Evolutionary conservation across 805 yeast genomes (phyloP), one percentile per base, ranked within the genome.

Genomic region (Lipomyces anomalus): DNA sequence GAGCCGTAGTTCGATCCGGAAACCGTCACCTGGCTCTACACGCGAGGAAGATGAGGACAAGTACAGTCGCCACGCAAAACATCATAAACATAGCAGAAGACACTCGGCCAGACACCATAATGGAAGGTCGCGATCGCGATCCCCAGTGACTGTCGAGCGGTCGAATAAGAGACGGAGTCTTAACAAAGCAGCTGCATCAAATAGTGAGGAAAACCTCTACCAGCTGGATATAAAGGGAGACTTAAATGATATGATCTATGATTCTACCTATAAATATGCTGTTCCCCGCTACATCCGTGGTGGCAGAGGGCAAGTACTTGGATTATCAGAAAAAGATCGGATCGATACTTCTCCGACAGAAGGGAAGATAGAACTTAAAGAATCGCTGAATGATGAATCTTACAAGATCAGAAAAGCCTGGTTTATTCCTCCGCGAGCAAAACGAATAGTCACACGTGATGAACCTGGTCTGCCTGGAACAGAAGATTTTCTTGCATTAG

Each of bases 241-340:
- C 18, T 20, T n/a, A 3, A 38, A 44, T 23, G 44, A 47, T 28
- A 17, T 46, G 17, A 16, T 21, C 4, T 45, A 38, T 29, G 49
- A 29, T 13, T 35, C 44, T 22, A 40, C 53, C 7, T 20, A 40
- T 17, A 38, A 43, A 21, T 47, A 40, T 33, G 20, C 23, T 4
- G 26, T 37, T 16, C 54, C 54, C 11, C 17, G 28, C 6, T 50
- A 21, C 39, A 28, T 34, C 22, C 42, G 53, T 4, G 11, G 34
- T 16, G 52, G 53, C 20, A 16, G 37, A n/a, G 49, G 52, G 4
- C 24, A 36, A 7, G 49, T 50, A 11, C 21, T 50, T 4, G 54
- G 54, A 6, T 40, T 50, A 7, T 26, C 29, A 1, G 24, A 23
- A 2, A 32, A 45, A 20, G 38, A 37, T 34, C 36, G 43, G 26